A percentile compares a stretch with the other conserved stretches of the same genome.
phyloP scores from a whole-genome alignment of 768 basidiomycete species.

The Agaricus sinodeliciosus region DNA sequence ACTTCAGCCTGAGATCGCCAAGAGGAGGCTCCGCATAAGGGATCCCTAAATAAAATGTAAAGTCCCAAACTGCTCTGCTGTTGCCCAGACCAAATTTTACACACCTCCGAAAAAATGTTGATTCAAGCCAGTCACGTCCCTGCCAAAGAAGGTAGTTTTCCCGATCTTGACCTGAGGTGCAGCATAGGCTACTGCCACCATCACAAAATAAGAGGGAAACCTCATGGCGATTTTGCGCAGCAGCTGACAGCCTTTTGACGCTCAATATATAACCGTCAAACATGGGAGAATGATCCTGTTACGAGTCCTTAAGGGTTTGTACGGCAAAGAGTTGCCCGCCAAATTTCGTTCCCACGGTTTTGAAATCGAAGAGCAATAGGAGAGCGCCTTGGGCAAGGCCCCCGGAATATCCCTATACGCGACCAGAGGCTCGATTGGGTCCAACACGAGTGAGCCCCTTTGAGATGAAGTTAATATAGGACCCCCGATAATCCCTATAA shows the following conservation, averaged over 20 bases:
- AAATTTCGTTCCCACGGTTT: no score
- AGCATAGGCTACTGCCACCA: conserved; percentile 10
- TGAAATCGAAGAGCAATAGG: no score
- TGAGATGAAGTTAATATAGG: no score
- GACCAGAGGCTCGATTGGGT: no score
- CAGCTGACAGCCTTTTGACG: not conserved
- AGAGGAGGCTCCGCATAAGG: conserved; percentile 51
- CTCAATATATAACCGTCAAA: no score
- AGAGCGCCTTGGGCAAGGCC: no score
- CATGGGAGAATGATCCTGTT: no score
- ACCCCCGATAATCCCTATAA: no score
- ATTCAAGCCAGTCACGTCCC: conserved; percentile 24
- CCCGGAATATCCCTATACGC: no score
- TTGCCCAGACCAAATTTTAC: not conserved
- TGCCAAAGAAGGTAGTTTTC: conserved; percentile 30
- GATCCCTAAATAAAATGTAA: conserved; percentile 30
- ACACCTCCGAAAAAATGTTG: conserved; percentile 44
- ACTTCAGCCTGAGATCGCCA: conserved; percentile 37
- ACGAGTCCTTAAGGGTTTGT: no score
- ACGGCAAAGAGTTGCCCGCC: no score
- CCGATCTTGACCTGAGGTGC: conserved; percentile 33
- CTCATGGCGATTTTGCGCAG: not conserved
- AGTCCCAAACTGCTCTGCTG: not conserved
- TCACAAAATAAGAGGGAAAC: not conserved
- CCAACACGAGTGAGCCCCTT: no score